These are phyloP conservation scores for Rhodotorula glutinis DNA, from an alignment of 1,284 basidiomycete species.

Conservation along the genomic window DNA sequence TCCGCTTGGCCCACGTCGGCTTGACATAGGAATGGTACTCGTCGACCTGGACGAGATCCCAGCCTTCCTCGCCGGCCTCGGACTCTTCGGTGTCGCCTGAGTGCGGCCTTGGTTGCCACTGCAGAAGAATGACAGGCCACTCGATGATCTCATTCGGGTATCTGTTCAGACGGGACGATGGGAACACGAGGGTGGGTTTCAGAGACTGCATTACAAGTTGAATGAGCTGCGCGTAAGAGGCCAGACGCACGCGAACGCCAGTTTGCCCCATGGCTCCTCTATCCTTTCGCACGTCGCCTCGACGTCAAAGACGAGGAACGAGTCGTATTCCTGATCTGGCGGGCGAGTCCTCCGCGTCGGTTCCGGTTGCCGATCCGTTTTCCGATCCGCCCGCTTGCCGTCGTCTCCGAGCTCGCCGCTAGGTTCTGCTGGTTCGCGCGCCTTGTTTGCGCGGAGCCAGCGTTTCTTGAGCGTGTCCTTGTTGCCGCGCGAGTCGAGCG, in stretches of 20 bases:
- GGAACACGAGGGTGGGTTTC: not conserved
- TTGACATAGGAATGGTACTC: constrained; percentile 84
- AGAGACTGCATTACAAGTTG: not conserved
- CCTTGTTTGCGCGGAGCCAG: not conserved
- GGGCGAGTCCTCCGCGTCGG: not conserved
- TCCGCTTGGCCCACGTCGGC: constrained; percentile 76
- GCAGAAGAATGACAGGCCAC: constrained; percentile 79
- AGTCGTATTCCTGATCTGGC: constrained; percentile 43
- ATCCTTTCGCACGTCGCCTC: constrained; percentile 76
- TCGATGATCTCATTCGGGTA: constrained; percentile 83
- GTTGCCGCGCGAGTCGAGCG: constrained; percentile 45
- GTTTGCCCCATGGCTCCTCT: constrained; percentile 5
- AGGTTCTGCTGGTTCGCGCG: no score
- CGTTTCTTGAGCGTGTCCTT: constrained; percentile 42
- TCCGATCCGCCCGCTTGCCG: no score
- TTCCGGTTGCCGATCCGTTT: not conserved
- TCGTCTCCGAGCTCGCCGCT: no score
- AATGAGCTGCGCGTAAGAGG: no score
- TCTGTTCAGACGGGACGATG: not conserved
- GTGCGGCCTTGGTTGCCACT: constrained; percentile 59
- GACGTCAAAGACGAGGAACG: constrained; percentile 63
- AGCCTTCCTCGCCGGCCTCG: constrained; percentile 49
- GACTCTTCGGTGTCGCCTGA: constrained; percentile 40
- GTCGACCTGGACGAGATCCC: constrained; percentile 61
- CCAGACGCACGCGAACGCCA: constrained; percentile 29